phyloP scores from a whole-genome alignment of 2,329 filamentous ascomycete species.

The Biscogniauxia mediterranea region DNA sequence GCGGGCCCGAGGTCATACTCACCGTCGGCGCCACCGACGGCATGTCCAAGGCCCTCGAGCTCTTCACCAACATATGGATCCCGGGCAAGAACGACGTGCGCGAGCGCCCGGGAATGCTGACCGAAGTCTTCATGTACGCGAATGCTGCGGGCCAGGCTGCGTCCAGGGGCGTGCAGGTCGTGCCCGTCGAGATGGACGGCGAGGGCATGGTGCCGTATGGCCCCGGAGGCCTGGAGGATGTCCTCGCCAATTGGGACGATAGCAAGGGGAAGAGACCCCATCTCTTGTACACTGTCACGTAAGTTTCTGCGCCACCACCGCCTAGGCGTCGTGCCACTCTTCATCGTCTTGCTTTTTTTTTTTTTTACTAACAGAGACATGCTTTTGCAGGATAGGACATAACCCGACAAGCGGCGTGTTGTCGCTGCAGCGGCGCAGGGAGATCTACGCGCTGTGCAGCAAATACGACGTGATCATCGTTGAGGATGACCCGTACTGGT shows the following conservation, averaged over 20 bases:
- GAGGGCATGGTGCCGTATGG: constrained; percentile 78
- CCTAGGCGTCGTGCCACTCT: not conserved
- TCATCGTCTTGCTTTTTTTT: not conserved
- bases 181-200: constrained; percentile 72
- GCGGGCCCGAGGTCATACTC: constrained; percentile 73
- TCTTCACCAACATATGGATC: constrained; percentile 74
- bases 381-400: constrained; percentile 67
- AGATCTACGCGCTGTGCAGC: constrained; percentile 77
- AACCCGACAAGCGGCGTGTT: constrained; percentile 82
- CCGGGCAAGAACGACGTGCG: constrained; percentile 63
- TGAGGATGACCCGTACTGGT: constrained; percentile 96
- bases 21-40: constrained; percentile 85
- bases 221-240: constrained; percentile 70
- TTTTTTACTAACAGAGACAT: constrained; percentile 16
- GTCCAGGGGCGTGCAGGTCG: constrained; percentile 70
- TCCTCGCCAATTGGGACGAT: constrained; percentile 80
- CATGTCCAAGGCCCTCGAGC: constrained; percentile 72
- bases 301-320: constrained; percentile 42
- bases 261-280: constrained; percentile 73
- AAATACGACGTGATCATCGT: constrained; percentile 87
- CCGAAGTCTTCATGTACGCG: constrained; percentile 79
- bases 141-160: constrained; percentile 66
- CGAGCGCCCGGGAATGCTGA: constrained; percentile 73
- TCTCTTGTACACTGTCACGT: constrained; percentile 88
- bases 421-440: constrained; percentile 68